Evolutionary conservation across 805 yeast genomes (phyloP).

Genomic region (Hanseniaspora singularis): DNA sequence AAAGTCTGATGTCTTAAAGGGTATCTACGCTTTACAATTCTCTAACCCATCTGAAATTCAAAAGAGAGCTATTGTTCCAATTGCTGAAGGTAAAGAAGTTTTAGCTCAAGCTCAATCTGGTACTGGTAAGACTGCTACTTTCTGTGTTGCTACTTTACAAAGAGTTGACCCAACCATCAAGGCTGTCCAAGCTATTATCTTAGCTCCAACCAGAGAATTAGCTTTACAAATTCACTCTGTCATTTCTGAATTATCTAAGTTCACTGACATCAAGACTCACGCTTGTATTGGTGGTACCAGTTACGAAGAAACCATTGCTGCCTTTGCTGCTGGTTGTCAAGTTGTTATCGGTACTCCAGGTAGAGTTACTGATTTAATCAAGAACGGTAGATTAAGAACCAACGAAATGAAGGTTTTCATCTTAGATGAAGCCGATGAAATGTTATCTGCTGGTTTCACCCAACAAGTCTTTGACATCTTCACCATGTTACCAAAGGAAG

Average conservation of each 20-base stretch:
- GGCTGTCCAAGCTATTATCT: slow-evolving; percentile 81
- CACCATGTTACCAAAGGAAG: slow-evolving; percentile 66
- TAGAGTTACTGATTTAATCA: slow-evolving; percentile 91
- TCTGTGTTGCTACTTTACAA: slow-evolving; percentile 71
- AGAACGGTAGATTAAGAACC: slow-evolving; percentile 72
- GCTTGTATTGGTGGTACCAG: slow-evolving; percentile 97
- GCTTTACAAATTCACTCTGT: slow-evolving; percentile 94
- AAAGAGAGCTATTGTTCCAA: slow-evolving; percentile 92
- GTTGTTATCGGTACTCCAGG: slow-evolving; percentile 98
- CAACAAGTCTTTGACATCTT: slow-evolving; percentile 90
- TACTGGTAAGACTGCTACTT: slow-evolving; percentile 98
- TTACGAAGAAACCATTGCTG: slow-evolving; percentile 75
- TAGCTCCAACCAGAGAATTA: slow-evolving; percentile 96
- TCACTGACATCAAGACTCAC: slow-evolving; percentile 82
- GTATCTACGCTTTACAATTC: slow-evolving; percentile 81
- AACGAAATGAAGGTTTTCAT: slow-evolving; percentile 84
- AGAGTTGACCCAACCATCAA: slow-evolving; percentile 60
- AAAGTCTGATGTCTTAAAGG: slow-evolving; percentile 48
- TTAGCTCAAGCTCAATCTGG: slow-evolving; percentile 99
- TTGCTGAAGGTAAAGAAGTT: slow-evolving; percentile 86
- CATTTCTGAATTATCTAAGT: slow-evolving; percentile 76
- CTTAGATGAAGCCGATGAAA: slow-evolving; percentile 97
- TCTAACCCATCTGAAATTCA: slow-evolving; percentile 96
- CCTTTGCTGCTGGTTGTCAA: slow-evolving; percentile 76
- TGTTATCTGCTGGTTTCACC: slow-evolving; percentile 77